Evolutionary conservation across 2,329 filamentous ascomycete species (phyloP), one percentile per base, ranked within the genome.

Genomic region (Clarireedia hainanense): DNA sequence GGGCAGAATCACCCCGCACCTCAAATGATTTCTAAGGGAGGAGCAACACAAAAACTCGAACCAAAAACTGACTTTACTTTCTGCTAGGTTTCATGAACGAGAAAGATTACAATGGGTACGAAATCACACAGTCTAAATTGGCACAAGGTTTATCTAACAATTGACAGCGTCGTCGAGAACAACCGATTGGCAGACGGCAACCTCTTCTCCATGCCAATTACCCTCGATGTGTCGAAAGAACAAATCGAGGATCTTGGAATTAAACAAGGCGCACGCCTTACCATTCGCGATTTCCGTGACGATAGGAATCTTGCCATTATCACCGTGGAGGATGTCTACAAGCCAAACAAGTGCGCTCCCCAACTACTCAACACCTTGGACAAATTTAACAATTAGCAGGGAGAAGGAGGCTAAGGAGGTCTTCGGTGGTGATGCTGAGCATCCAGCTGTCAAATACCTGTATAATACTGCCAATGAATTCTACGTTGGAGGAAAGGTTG

Each of bases 131-230:
- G 43, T 46, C 6, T 40, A 50, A 54, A 54, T 20, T 17, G 30
- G 14, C n/a, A 9, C 30, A 26, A 36, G 45, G 58, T 10, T 45
- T 56, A 58, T 69, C 75, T 65, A 48, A 65, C 68, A 72, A 63
- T 24, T 45, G 40, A 37, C 69, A 94, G 91, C 61, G 94, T 99
- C 62, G 91, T 96, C 64, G 85, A 86, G 73, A 83, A 92, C 66
- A 85, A 88, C 77, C 89, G 94, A 67, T 86, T 99, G 57, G 84
- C 84, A 57, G 85, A 90, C 75, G 94, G 94, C 71, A 85, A 85
- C 71, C 86, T 99, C 67, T 97, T 97, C 78, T 89, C 84, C 74
- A 99, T 99, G 76, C 94, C 94, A 68, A 97, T 99, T 74, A 95
- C 88, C 66, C 85, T 99, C 63, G 94, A 99, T 72, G 78, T 95